These are phyloP conservation scores for Simmondsia chinensis DNA, from an alignment of 148 eudicot genomes.

Conservation along the genomic window DNA sequence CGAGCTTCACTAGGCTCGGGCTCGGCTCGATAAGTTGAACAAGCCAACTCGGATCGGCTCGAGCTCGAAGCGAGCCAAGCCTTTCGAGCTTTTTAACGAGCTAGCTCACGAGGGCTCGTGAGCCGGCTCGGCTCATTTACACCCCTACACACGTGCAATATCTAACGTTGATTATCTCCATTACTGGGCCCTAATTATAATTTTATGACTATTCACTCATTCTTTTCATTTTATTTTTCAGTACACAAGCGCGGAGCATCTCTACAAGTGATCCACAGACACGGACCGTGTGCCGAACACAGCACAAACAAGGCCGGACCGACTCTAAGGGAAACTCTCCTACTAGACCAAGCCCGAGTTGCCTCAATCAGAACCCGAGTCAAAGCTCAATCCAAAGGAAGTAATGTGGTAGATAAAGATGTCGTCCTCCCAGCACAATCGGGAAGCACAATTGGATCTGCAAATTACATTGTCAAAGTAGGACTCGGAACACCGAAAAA, in stretches of 20 bases:
- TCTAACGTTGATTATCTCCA: too few species aligned
- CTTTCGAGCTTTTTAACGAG: too few species aligned
- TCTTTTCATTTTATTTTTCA: too few species aligned
- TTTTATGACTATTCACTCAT: too few species aligned
- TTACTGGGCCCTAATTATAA: too few species aligned
- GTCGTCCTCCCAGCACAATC: constrained; percentile 44
- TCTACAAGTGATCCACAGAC: constrained; percentile 42
- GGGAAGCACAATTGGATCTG: constrained; percentile 48
- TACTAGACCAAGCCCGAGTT: constrained; percentile 52
- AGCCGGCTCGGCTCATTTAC: too few species aligned
- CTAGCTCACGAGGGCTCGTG: too few species aligned
- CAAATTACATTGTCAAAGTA: constrained; percentile 47
- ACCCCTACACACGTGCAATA: too few species aligned
- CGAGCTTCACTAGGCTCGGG: too few species aligned
- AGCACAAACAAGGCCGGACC: constrained; percentile 13
- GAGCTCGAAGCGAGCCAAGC: too few species aligned
- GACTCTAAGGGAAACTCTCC: constrained; percentile 25
- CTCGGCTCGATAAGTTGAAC: too few species aligned
- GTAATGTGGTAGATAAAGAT: not conserved
- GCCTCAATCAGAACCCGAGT: constrained; percentile 35
- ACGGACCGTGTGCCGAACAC: constrained; percentile 52
- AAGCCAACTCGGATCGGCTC: too few species aligned
- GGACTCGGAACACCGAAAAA: constrained; percentile 60
- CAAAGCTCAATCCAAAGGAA: constrained; percentile 10
- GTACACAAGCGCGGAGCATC: constrained; percentile 18